Evolutionary conservation across 1,139 yeast genomes (phyloP), one percentile per base, ranked within the genome.

Genomic region (Sporopachydermia cereana): DNA sequence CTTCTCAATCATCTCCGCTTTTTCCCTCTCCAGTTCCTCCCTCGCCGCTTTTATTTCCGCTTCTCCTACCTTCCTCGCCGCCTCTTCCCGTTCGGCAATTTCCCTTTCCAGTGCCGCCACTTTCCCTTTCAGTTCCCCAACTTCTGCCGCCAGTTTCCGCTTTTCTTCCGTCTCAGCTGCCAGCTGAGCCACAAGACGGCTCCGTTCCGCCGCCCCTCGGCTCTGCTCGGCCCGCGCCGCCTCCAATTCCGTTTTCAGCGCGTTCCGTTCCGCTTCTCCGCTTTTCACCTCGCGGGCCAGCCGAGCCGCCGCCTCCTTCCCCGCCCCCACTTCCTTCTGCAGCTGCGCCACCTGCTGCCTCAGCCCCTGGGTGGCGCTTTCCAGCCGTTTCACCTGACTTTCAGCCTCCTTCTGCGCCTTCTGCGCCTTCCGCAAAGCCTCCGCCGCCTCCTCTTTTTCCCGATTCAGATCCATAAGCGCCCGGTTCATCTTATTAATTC

Each of bases 401-500:
- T 25, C 16, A 24, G 24, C 17, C 5, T 41, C 43, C 44, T 41
- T 12, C 36, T 21, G 25, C 45, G 49, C 39, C 43, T 69, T 74
- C 45, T 63, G 74, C 59, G 58, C 58, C 47, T 48, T 57, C 50
- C 60, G 69, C 51, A 74, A 59, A 14, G 64, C 64, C 41, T 67
- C 67, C 44, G 77, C 82, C 1, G 71, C 54, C 0, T 72, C 73
- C 2, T 71, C 75, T 49, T 79, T 79, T 30, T 77, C 78, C 48
- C 76, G 76, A 1, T 78, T 72, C 41, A 86, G 64, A 41, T 74
- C 74, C 58, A 86, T 76, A 34, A 89, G 66, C 51, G 88, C 96
- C 42, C 91, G 69, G 48, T 82, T 83, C 95, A 89, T 85, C 54
- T 86, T 86, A 58, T 86, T 89, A 47, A 89, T 81, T 3, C 95